phyloP scores from a whole-genome alignment of 345 rosid species.

The Lumnitzera racemosa region DNA sequence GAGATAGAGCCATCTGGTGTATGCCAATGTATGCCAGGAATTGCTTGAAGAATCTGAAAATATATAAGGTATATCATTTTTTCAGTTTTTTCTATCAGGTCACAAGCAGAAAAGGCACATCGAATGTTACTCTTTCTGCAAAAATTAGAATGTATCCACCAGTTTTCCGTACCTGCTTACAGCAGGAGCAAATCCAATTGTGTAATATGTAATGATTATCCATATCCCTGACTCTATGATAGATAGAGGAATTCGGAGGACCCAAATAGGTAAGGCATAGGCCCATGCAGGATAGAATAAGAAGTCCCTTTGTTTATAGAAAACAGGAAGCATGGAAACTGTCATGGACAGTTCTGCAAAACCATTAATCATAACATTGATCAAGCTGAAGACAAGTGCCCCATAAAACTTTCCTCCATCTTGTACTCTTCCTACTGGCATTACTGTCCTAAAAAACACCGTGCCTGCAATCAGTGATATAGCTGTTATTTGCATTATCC shows the following conservation, averaged over 20 bases:
- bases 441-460: constrained; percentile 50
- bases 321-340: constrained; percentile 53
- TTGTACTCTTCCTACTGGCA: constrained; percentile 30
- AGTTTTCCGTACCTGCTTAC: constrained; percentile 36
- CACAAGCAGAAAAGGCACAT: neutral
- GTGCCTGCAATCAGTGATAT: constrained; percentile 45
- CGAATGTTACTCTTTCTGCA: too few species aligned
- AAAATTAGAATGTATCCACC: too few species aligned
- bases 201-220: constrained; percentile 56
- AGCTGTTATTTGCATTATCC: constrained; percentile 45
- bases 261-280: constrained; percentile 50
- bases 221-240: constrained; percentile 54
- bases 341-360: constrained; percentile 60
- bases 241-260: constrained; percentile 61
- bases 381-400: constrained; percentile 48
- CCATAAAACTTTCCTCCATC: constrained; percentile 48
- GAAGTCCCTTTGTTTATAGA: constrained; percentile 65
- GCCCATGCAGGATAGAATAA: constrained; percentile 72
- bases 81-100: neutral
- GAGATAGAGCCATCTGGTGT: constrained; percentile 78
- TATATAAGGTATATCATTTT: neutral
- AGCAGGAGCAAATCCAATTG: constrained; percentile 62
- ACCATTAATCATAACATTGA: constrained; percentile 62
- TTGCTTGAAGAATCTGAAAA: constrained; percentile 60
- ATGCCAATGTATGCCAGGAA: constrained; percentile 49